Base-by-base conservation (phyloP, 2,329 filamentous ascomycete species). In the Paecilomyces niveus region DNA sequence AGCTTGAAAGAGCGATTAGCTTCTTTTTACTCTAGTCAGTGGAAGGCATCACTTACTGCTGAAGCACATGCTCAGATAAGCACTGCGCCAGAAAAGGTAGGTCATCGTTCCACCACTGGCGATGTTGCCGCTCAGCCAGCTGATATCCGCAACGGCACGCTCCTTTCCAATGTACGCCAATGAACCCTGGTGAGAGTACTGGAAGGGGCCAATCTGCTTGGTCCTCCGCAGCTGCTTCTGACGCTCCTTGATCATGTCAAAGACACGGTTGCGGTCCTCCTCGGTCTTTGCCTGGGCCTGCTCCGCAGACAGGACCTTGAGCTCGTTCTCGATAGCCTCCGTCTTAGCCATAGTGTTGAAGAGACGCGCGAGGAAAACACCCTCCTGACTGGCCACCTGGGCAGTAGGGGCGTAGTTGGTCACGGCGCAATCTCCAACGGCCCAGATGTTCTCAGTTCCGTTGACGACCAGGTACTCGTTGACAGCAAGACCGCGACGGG, bases 311-410 rank as follows among this genome's bases (percentile, higher is more conserved):
- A 97, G 85, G 57, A 86, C 79, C 62, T 84, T 80, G 58, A 99
- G 85, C 71, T 92, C 85, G 35, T 75, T 67, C 80, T 97, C 92
- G 63, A 97, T 86, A 55, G 83, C 80, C 70, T 96, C 88, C 2
- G 91, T 95, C 84, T 92, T 95, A 74, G 92, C 94, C 90, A 97
- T 96, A 77, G 94, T 95, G 83, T 99, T 99, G 83, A 99, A 97
- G 61, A 99, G 86, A 63, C 90, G 87, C 49, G 92, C 94, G 39
- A 99, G 84, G 85, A 97, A 99, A 70, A 85, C 87, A 71, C 94
- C 94, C 79, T 99, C 94, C 79, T 99, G 94, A 9, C 89, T 85
- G 58, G 94, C 94, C 53, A 99, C 94, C 81, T 99, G 94, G 31
- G 94, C 94, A 8, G 94, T 99, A 35, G 94, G 94, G 31, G 94